These are phyloP conservation scores for Ceratocystiopsis sp. DNA, from an alignment of 2,329 filamentous ascomycete species.

Conservation along the genomic window DNA sequence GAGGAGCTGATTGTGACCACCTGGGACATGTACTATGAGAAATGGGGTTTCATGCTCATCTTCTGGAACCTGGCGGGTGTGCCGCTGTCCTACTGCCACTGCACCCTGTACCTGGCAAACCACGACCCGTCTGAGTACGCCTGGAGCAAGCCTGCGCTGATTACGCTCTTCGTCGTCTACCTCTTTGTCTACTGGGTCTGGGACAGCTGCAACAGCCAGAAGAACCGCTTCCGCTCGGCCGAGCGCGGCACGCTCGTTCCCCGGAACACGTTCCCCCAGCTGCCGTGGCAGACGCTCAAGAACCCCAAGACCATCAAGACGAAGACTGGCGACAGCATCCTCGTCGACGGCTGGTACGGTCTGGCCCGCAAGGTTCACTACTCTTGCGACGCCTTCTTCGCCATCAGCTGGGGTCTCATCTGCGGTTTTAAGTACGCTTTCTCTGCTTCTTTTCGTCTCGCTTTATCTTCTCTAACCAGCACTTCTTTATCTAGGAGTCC, in stretches of 20 bases:
- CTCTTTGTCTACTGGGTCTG: constrained; percentile 68
- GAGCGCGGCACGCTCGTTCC: constrained; percentile 47
- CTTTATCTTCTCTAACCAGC: background rate
- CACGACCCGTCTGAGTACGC: constrained; percentile 52
- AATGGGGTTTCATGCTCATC: constrained; percentile 79
- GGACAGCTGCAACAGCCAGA: constrained; percentile 71
- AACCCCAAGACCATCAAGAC: constrained; percentile 58
- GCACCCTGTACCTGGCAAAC: constrained; percentile 63
- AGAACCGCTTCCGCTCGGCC: constrained; percentile 62
- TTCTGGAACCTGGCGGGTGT: constrained; percentile 81
- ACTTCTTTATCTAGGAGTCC: constrained; percentile 30
- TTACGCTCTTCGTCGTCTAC: constrained; percentile 43
- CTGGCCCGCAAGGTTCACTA: constrained; percentile 66
- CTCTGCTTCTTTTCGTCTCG: background rate
- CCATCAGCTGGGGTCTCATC: constrained; percentile 62
- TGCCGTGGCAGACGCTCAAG: constrained; percentile 59
- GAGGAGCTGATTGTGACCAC: constrained; percentile 68
- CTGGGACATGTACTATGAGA: constrained; percentile 84
- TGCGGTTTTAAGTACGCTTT: constrained; percentile 44
- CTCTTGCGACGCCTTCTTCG: constrained; percentile 64
- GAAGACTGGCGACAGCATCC: constrained; percentile 48
- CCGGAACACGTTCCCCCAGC: constrained; percentile 61
- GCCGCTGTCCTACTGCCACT: constrained; percentile 69
- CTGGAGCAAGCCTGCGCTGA: constrained; percentile 47
- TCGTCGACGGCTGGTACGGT: constrained; percentile 64